Conservation (phyloP, 78 protist species). For the Salpingoeca rosetta region DNA sequence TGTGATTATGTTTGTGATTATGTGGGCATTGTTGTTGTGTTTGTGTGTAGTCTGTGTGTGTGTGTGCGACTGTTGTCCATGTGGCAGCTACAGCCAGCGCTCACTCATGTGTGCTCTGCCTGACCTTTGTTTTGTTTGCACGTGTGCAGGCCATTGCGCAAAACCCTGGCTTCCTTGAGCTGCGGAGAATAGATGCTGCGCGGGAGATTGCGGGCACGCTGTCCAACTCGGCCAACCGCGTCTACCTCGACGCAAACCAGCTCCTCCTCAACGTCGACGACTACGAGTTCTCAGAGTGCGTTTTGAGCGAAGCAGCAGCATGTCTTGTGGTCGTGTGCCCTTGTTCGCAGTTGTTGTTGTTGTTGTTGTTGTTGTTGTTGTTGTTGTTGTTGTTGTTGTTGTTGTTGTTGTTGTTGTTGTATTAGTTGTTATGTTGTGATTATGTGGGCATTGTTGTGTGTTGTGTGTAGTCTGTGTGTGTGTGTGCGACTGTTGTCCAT, state of each 20-base stretch:
- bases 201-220: conserved; percentile 62
- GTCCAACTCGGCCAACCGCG: conserved; percentile 49
- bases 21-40: neutral
- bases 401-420: neutral
- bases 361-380: too few relatives aligned
- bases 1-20: neutral
- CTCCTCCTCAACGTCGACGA: conserved; percentile 57
- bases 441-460: neutral
- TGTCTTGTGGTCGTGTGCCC: too few relatives aligned
- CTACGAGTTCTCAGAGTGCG: too few relatives aligned
- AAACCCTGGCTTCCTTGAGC: conserved; percentile 75
- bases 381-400: neutral
- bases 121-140: neutral
- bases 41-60: neutral
- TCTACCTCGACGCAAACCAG: conserved; percentile 56
- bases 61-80: too few relatives aligned
- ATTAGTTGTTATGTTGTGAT: neutral
- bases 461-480: neutral
- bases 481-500: too few relatives aligned
- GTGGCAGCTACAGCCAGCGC: too few relatives aligned
- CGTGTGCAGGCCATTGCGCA: conserved; percentile 43
- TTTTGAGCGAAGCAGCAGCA: too few relatives aligned
- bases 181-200: conserved; percentile 74
- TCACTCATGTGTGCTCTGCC: too few relatives aligned
- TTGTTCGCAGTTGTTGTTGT: too few relatives aligned